phyloP scores from a whole-genome alignment of 2,329 filamentous ascomycete genomes.

The Diaporthe vexans region DNA sequence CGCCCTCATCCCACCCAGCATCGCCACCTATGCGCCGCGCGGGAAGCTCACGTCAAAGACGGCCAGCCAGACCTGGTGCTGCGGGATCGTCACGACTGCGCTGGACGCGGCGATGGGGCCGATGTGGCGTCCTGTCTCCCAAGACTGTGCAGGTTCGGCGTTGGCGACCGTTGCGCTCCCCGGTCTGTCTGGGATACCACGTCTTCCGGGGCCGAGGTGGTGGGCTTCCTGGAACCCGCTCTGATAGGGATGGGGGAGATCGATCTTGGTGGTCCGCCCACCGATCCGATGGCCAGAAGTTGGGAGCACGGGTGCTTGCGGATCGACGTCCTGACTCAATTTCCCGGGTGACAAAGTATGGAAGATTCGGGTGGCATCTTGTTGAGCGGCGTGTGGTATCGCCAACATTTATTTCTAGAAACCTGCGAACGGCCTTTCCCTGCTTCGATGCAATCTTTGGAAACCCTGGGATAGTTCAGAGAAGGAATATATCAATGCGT shows the following conservation, averaged over 20 bases:
- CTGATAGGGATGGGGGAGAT: neutral
- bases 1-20: neutral
- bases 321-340: neutral
- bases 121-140: conserved; percentile 9
- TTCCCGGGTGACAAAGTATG: neutral
- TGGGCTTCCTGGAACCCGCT: neutral
- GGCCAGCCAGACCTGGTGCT: neutral
- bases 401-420: neutral
- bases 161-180: conserved; percentile 11
- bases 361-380: neutral
- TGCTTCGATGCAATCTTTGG: neutral
- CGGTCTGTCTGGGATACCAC: conserved; percentile 12
- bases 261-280: conserved; percentile 19
- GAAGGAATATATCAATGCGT: neutral
- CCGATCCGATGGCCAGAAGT: neutral
- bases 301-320: neutral
- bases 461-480: neutral
- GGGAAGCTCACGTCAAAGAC: neutral
- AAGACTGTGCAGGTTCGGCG: neutral
- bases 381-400: neutral
- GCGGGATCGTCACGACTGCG: neutral
- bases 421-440: neutral
- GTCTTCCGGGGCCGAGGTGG: conserved; percentile 11
- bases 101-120: neutral
- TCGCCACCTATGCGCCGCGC: neutral